Evolutionary conservation across 2,329 filamentous ascomycete genomes (phyloP).

Genomic region (Pseudogymnoascus sp.): DNA sequence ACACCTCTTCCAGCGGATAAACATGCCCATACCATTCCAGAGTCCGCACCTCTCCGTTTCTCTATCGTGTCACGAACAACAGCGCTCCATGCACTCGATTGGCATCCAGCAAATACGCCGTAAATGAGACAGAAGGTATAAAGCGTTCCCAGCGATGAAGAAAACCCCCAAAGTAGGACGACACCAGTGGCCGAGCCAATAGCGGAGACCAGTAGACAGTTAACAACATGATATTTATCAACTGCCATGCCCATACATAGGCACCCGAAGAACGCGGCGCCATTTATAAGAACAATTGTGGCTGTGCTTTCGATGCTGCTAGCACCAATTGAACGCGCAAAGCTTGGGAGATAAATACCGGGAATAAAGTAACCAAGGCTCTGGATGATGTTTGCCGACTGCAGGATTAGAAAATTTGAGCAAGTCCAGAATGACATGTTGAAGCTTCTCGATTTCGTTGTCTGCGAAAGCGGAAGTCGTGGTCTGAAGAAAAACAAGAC

Average conservation of each 20-base stretch:
- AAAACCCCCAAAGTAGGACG: constrained; percentile 47
- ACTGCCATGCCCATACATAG: constrained; percentile 28
- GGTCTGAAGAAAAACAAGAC: constrained; percentile 33
- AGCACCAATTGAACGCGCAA: constrained; percentile 29
- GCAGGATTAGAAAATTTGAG: constrained; percentile 32
- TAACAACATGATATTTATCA: constrained; percentile 35
- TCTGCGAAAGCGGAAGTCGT: constrained; percentile 34
- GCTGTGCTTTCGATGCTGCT: constrained; percentile 33
- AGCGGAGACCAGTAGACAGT: constrained; percentile 41
- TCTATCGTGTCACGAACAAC: constrained; percentile 13
- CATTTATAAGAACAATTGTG: constrained; percentile 40
- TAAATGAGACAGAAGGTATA: constrained; percentile 44
- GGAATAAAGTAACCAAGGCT: constrained; percentile 47
- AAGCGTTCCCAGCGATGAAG: constrained; percentile 35
- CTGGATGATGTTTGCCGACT: constrained; percentile 41
- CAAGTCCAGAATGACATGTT: constrained; percentile 33
- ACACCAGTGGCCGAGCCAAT: constrained; percentile 39
- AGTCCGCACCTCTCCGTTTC: not conserved
- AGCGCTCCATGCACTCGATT: constrained; percentile 39
- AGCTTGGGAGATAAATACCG: constrained; percentile 42
- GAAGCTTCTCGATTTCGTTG: constrained; percentile 23
- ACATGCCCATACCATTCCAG: constrained; percentile 17
- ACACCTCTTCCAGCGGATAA: constrained; percentile 56
- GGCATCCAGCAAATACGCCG: constrained; percentile 48
- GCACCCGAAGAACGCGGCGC: constrained; percentile 37